phyloP scores from a whole-genome alignment of 2,329 filamentous ascomycete species.

The Colletotrichum navitas region DNA sequence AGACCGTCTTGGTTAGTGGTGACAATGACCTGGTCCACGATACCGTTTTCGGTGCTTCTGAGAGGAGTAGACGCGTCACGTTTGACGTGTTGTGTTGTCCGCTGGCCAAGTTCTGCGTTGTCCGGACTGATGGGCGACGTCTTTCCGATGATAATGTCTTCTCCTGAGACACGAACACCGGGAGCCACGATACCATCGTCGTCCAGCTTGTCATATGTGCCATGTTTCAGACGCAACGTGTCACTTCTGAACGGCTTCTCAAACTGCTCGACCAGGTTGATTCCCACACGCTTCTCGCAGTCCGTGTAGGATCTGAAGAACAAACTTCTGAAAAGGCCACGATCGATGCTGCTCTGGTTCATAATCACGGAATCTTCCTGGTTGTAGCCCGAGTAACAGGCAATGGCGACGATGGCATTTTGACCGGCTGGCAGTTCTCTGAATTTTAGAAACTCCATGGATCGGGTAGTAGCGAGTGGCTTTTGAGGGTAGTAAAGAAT shows the following conservation, averaged over 20 bases:
- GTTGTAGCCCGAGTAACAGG: conserved; percentile 98
- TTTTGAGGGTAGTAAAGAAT: conserved; percentile 99
- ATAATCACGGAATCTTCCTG: conserved; percentile 99
- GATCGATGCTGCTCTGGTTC: conserved; percentile 99
- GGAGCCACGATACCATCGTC: conserved; percentile 95
- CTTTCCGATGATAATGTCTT: conserved; percentile 99
- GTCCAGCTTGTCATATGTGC: conserved; percentile 97
- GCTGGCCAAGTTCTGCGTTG: conserved; percentile 91
- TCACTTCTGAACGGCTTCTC: conserved; percentile 93
- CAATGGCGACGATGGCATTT: conserved; percentile 98
- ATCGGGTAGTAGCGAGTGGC: conserved; percentile 92
- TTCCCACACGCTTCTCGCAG: conserved; percentile 94
- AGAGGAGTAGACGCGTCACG: conserved; percentile 96
- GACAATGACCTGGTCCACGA: conserved; percentile 92
- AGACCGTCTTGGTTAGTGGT: conserved; percentile 96
- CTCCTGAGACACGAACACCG: conserved; percentile 93
- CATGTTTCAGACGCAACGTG: conserved; percentile 92
- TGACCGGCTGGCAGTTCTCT: conserved; percentile 95
- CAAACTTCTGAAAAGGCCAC: conserved; percentile 94
- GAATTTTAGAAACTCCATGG: conserved; percentile 99
- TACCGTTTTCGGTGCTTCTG: conserved; percentile 95
- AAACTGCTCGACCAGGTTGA: conserved; percentile 92
- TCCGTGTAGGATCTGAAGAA: conserved; percentile 99
- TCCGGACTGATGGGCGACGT: conserved; percentile 95
- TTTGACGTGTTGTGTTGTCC: conserved; percentile 90